Evolutionary conservation across 495 filamentous ascomycete species (phyloP).

Genomic region (Bombardia bombarda): DNA sequence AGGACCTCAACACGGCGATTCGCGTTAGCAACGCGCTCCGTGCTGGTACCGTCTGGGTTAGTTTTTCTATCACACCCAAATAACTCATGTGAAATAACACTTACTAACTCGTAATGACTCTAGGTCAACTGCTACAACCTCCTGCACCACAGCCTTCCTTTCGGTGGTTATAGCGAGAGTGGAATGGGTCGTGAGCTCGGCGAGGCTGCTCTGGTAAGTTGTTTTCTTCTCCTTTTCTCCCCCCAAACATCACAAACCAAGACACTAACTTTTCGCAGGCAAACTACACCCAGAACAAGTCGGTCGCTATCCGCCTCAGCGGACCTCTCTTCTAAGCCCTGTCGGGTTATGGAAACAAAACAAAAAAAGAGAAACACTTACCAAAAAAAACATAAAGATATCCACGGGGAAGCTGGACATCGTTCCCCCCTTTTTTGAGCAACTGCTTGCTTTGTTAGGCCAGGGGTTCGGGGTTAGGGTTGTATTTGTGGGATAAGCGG

Average conservation of each 20-base stretch:
- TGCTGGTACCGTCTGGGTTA: slow-evolving; percentile 94
- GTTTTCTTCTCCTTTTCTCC: too few relatives aligned
- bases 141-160: slow-evolving; percentile 67
- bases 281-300: slow-evolving; percentile 81
- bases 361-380: not conserved
- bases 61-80: slow-evolving; percentile 54
- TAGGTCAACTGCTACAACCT: slow-evolving; percentile 53
- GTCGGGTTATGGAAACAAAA: not conserved
- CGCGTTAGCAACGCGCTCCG: slow-evolving; percentile 71
- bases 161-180: slow-evolving; percentile 89
- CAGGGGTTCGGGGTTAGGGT: too few relatives aligned
- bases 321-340: slow-evolving; percentile 16
- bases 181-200: slow-evolving; percentile 93
- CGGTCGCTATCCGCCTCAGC: slow-evolving; percentile 38
- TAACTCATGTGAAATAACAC: not conserved
- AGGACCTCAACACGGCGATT: slow-evolving; percentile 86
- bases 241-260: too few relatives aligned
- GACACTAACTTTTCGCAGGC: too few relatives aligned
- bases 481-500: too few relatives aligned
- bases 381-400: not conserved
- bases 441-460: too few relatives aligned
- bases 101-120: too few relatives aligned
- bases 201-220: slow-evolving; percentile 81
- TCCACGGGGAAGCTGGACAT: too few relatives aligned
- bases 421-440: too few relatives aligned